Base-by-base conservation (phyloP, 2,329 filamentous ascomycete genomes). In the Clarireedia sp. region DNA sequence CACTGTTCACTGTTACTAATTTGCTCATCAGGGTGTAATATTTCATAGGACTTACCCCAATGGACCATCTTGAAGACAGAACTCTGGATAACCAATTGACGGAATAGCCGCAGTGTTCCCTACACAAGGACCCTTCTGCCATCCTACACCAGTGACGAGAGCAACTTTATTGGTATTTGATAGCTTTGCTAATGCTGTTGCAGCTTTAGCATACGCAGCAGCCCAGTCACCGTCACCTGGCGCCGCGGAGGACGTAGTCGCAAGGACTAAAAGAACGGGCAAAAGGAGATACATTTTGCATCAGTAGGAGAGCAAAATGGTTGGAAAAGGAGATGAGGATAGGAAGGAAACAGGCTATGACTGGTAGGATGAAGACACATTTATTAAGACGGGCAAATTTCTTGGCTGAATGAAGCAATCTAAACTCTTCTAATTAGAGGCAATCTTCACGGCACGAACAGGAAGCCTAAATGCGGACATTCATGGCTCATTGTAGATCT, bases 31-130 rank as follows among this genome's bases (percentile, higher is more conserved):
- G 8, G 23, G 24, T 26, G 24, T 7, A 4, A 29, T 14, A 29
- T 38, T 10, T 41, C 19, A 19, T 6, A 19, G 10, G 12, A 62
- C 62, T 40, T 48, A 65, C 64, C 89, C 89, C 2, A 91, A 73
- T 0, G 90, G 89, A 0, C 88, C 87, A 65, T 95, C 89, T 66
- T 94, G 88, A 26, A 94, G 73, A 70, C 88, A 94, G 33, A 92
- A 73, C 48, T 80, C 78, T 0, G 88, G 89, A 64, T 90, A 92
- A 55, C 77, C 76, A 63, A 83, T 81, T n/a, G 74, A 71, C 19
- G 71, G 68, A 21, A 81, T 76, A 26, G 81, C 72, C 5, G 75
- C 73, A 16, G 80, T 83, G 66, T 84, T 85, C 41, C 82, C 82
- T 7, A 85, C 83, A 64, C 85, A 88, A 58, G 82, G 78, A 0